These are phyloP conservation scores for Pyrenophora teres DNA, from an alignment of 2,329 filamentous ascomycete species.

Conservation along the genomic window DNA sequence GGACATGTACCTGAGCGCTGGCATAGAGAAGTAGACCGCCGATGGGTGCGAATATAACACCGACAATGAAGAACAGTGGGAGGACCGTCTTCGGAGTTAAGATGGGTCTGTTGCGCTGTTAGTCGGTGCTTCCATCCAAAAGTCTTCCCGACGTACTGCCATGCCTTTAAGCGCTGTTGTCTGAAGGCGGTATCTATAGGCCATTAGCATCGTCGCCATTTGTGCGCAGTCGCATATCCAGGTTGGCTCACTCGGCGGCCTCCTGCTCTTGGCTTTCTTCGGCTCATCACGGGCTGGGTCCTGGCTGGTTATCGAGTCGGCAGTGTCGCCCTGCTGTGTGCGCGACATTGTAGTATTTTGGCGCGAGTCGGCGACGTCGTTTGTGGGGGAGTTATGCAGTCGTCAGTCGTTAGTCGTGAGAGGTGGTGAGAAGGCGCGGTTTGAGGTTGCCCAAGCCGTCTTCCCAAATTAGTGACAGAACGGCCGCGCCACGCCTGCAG, in stretches of 20 bases:
- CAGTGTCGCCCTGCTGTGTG: constrained; percentile 50
- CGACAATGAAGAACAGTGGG: constrained; percentile 87
- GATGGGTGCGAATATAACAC: constrained; percentile 90
- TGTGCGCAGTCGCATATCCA: constrained; percentile 9
- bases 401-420: constrained; percentile 14
- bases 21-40: constrained; percentile 86
- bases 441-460: constrained; percentile 27
- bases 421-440: constrained; percentile 25
- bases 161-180: constrained; percentile 96
- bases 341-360: constrained; percentile 51
- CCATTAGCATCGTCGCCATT: constrained; percentile 25
- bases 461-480: constrained; percentile 30
- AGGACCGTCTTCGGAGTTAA: constrained; percentile 92
- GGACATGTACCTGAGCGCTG: constrained; percentile 69
- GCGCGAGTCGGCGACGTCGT: constrained; percentile 37
- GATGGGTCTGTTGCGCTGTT: constrained; percentile 71
- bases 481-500: constrained; percentile 28
- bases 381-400: constrained; percentile 20
- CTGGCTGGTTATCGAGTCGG: constrained; percentile 51
- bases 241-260: constrained; percentile 75
- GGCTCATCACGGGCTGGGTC: constrained; percentile 47
- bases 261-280: constrained; percentile 81
- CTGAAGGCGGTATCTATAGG: constrained; percentile 86
- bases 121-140: constrained; percentile 31
- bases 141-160: constrained; percentile 72